Conservation (phyloP, 163 green algal genomes). For the Prototheca wickerhamii region DNA sequence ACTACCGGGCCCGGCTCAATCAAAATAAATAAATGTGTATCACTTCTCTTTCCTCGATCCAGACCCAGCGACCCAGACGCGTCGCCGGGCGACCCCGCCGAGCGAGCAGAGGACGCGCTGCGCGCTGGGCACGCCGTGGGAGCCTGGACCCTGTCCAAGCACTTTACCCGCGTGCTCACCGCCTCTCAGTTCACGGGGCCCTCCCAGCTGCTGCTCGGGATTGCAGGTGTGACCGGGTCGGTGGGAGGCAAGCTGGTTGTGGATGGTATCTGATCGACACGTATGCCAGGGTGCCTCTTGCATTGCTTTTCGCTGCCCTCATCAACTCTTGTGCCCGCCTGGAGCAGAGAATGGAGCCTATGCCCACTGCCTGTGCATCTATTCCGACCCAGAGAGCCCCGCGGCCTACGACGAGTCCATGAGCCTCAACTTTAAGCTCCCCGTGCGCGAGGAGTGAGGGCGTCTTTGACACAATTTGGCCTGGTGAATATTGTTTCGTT, state of each 20-base stretch:
- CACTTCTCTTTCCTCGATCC: too few relatives aligned
- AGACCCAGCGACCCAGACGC: too few relatives aligned
- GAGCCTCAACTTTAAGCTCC: constrained; percentile 48
- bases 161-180: not conserved
- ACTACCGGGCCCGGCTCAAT: not conserved
- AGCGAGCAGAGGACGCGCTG: constrained; percentile 40
- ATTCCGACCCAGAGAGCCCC: constrained; percentile 35
- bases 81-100: constrained; percentile 34
- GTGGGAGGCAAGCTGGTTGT: not conserved
- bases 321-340: not conserved
- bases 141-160: constrained; percentile 32
- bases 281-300: not conserved
- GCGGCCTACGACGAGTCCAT: constrained; percentile 40
- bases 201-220: constrained; percentile 49
- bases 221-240: constrained; percentile 14
- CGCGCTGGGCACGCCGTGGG: constrained; percentile 23
- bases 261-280: not conserved
- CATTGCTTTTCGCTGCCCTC: not conserved
- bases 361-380: constrained; percentile 63
- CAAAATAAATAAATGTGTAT: not conserved
- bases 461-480: not conserved
- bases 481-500: not conserved
- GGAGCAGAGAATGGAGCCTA: constrained; percentile 23
- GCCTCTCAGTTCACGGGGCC: constrained; percentile 37
- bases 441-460: constrained; percentile 27